Percentiles rank a stretch among this genome's conserved stretches.
These are phyloP conservation scores for Lepidium didymum DNA, from an alignment of 345 rosid genomes.

Conservation along the genomic window DNA sequence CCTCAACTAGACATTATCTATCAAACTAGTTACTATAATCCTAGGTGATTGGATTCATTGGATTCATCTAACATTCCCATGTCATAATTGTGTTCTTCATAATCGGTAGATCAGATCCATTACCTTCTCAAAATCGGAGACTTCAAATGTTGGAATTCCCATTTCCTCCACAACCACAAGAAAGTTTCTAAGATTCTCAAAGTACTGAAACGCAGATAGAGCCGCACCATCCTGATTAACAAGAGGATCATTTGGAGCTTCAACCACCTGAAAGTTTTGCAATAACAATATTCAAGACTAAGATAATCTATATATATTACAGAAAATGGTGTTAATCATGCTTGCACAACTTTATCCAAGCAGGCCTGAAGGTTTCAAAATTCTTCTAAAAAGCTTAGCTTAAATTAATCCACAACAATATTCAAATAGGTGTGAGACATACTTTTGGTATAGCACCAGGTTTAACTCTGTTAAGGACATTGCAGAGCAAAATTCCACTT, in stretches of 20 bases:
- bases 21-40: not conserved
- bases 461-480: slow-evolving; percentile 77
- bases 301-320: not conserved
- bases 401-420: not conserved
- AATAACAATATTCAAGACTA: not conserved
- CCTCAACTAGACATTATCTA: not conserved
- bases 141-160: slow-evolving; percentile 86
- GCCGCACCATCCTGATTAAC: slow-evolving; percentile 82
- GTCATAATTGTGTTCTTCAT: not conserved
- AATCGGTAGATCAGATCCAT: not conserved
- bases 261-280: slow-evolving; percentile 52
- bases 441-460: slow-evolving; percentile 86
- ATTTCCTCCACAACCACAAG: slow-evolving; percentile 67
- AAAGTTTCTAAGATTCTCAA: slow-evolving; percentile 87
- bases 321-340: slow-evolving; percentile 27
- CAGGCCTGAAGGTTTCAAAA: slow-evolving; percentile 19
- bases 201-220: slow-evolving; percentile 85
- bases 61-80: not conserved
- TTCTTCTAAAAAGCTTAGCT: not conserved
- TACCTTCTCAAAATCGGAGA: slow-evolving; percentile 89
- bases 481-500: slow-evolving; percentile 88
- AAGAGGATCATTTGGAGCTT: slow-evolving; percentile 66
- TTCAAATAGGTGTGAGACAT: not conserved
- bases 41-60: not conserved
- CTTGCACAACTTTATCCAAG: slow-evolving; percentile 23